phyloP scores from a whole-genome alignment of 306 rosid species.

The Rosa persica region DNA sequence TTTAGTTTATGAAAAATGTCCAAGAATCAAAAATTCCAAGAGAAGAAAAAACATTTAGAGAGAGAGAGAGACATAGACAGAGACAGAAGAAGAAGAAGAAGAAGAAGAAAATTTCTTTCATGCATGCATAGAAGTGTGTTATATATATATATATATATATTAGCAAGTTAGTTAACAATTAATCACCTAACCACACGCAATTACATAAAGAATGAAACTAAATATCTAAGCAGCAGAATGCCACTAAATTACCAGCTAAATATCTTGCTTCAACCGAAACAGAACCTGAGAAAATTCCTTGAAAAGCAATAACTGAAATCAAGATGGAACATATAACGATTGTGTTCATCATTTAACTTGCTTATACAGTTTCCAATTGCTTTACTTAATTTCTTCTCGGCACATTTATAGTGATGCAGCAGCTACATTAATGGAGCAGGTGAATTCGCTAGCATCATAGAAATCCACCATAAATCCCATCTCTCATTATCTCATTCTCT shows the following conservation, averaged over 20 bases:
- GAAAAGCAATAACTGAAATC: not conserved
- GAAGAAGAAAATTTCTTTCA: not conserved
- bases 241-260: slow-evolving; percentile 3
- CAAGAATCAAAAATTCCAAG: not conserved
- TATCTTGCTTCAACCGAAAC: slow-evolving; percentile 13
- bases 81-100: too few species aligned
- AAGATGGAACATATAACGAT: not conserved
- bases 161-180: not conserved
- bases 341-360: not conserved
- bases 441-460: not conserved
- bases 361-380: not conserved
- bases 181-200: too few species aligned
- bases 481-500: not conserved
- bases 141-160: too few species aligned
- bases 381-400: not conserved
- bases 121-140: too few species aligned
- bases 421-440: not conserved
- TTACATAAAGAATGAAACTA: not conserved
- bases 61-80: too few species aligned
- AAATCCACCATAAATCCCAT: slow-evolving; percentile 3
- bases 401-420: not conserved
- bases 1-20: too few species aligned
- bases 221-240: not conserved
- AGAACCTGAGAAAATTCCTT: not conserved
- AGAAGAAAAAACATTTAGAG: not conserved